These are phyloP conservation scores for Phytopythium cucurbitacearum DNA, from an alignment of 352 stramenopile genomes.

Conservation along the genomic window DNA sequence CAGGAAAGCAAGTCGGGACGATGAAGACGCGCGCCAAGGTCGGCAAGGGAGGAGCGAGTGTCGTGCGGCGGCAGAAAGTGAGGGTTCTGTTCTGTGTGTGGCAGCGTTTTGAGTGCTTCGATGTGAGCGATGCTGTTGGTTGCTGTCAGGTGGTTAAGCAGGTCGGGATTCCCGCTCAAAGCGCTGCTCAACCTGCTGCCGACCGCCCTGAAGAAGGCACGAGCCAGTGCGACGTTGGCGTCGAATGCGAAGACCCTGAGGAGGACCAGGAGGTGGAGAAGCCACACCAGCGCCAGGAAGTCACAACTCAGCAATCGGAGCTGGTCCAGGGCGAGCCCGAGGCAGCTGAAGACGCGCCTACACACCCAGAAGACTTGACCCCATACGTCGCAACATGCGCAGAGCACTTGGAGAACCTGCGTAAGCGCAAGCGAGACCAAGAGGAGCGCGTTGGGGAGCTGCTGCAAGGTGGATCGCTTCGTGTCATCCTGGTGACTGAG, in stretches of 20 bases:
- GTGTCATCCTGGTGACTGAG: too few relatives aligned
- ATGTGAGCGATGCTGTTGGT: not conserved
- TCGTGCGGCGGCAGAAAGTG: constrained; percentile 2
- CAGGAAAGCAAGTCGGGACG: constrained; percentile 13
- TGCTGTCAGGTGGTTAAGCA: too few relatives aligned
- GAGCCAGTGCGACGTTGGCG: not conserved
- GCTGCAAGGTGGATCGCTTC: constrained; percentile 32
- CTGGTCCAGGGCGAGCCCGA: constrained; percentile 1
- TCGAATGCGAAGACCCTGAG: not conserved
- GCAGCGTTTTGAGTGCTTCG: not conserved
- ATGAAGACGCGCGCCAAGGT: constrained; percentile 8
- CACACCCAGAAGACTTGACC: constrained; percentile 20
- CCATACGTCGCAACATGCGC: constrained; percentile 43
- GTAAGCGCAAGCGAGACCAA: constrained; percentile 51
- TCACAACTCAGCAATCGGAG: not conserved
- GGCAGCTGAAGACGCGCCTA: constrained; percentile 13
- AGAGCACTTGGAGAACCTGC: constrained; percentile 25
- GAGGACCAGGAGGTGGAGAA: constrained; percentile 14
- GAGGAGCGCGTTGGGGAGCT: constrained; percentile 49
- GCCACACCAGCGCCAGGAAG: constrained; percentile 17
- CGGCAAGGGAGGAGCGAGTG: not conserved
- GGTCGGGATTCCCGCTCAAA: too few relatives aligned
- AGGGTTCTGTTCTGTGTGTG: not conserved
- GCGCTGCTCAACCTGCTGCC: too few relatives aligned
- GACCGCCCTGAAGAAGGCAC: not conserved